Evolutionary conservation across 257 asterid genomes (phyloP), one percentile per base, ranked within the genome.

Genomic region (Solanum sejunctum): DNA sequence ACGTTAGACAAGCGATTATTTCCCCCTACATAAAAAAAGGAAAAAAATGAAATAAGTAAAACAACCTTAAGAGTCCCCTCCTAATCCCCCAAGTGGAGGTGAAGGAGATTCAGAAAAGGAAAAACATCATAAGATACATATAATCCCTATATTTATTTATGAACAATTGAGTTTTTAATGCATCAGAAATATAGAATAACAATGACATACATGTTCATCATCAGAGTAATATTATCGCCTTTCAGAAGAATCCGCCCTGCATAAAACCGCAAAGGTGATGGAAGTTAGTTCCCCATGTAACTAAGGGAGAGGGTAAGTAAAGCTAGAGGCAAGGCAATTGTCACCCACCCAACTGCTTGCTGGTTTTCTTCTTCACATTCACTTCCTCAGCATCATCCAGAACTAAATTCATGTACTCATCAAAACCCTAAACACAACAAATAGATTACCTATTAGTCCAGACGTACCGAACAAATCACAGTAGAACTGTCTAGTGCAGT

Each of bases 391-490:
- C 82, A 77, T 77, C 93, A n/a, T 91, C 94, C 87, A 91, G 39
- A 71, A 91, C 94, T 93, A 91, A 88, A 86, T 91, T 90, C 93
- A 91, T 91, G 89, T 91, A 91, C 85, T 91, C 94, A 83, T 91
- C 94, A 13, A 91, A 91, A 64, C 94, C 94, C 82, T 77, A 51
- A 49, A 23, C 45, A 49, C 23, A 16, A 28, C 10, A 77, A 26
- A 77, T 1, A 26, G 10, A 77, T 16, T 51, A 51, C 47, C 82
- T 49, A 26, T 77, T 16, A 77, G 63, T 16, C 12, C 26, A 77
- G 6, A 77, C 51, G 17, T 51, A 77, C n/a, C 13, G 41, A 23
- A 77, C 23, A 49, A 51, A 7, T 47, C 21, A 51, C 63, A 2
- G 63, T 23, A 8, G 51, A 51, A 51, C 12, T 23, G 82, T 26